Percentiles rank a stretch among this genome's conserved stretches.
Conservation (phyloP, 163 green algal genomes). For the Chlamydomonas reinhardtii region DNA sequence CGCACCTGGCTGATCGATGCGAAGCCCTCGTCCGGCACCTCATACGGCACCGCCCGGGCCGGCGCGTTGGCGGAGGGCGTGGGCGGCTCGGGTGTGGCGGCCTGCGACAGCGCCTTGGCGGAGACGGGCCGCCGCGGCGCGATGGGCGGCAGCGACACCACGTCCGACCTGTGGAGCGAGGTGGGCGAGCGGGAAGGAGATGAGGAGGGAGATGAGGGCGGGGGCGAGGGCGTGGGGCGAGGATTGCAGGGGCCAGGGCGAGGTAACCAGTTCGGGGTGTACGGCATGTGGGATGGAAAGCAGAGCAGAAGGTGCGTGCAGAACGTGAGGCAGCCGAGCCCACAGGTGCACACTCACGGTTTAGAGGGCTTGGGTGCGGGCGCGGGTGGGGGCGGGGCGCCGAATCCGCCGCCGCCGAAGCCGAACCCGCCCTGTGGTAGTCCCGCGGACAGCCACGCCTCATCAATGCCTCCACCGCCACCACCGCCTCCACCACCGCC, state of each 20-base stretch:
- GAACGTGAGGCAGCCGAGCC: too few species aligned
- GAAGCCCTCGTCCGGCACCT: constrained; percentile 26
- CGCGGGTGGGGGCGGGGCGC: neutral
- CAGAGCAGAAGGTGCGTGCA: too few species aligned
- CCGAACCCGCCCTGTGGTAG: constrained; percentile 45
- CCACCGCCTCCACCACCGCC: neutral
- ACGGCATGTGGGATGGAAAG: too few species aligned
- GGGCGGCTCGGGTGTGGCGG: neutral
- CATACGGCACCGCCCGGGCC: neutral
- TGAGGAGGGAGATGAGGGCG: too few species aligned
- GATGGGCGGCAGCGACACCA: constrained; percentile 27
- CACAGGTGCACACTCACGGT: neutral
- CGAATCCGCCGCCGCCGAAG: neutral
- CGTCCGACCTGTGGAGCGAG: neutral
- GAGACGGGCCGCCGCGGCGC: neutral
- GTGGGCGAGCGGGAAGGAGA: too few species aligned
- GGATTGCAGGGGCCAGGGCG: too few species aligned
- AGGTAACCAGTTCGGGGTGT: too few species aligned
- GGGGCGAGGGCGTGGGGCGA: too few species aligned
- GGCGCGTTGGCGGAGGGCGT: neutral
- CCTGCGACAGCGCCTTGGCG: too few species aligned
- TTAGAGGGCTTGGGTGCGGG: neutral
- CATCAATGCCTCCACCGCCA: constrained; percentile 5
- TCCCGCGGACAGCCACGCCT: constrained; percentile 22
- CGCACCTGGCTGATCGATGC: constrained; percentile 15